phyloP scores from a whole-genome alignment of 1,139 yeast species.

The Pichia sp. region DNA sequence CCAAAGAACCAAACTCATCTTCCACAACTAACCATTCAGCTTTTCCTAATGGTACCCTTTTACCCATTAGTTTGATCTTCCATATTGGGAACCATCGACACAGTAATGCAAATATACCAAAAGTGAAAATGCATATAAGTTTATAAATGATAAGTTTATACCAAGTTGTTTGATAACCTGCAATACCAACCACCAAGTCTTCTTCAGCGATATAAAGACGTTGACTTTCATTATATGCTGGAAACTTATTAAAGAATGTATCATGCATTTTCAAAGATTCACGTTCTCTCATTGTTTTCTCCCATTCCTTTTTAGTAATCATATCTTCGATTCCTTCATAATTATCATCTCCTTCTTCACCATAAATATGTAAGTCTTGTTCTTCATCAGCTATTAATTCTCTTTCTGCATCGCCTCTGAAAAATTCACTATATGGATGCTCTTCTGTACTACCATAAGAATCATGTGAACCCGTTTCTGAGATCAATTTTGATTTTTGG shows the following conservation, averaged over 20 bases:
- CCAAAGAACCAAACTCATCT: slow-evolving; percentile 84
- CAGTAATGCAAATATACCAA: slow-evolving; percentile 66
- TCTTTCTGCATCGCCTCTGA: slow-evolving; percentile 18
- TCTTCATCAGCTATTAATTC: slow-evolving; percentile 16
- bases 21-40: slow-evolving; percentile 94
- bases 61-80: slow-evolving; percentile 62
- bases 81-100: slow-evolving; percentile 82
- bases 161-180: slow-evolving; percentile 64
- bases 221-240: slow-evolving; percentile 49
- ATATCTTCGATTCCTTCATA: slow-evolving; percentile 20
- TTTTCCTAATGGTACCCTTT: slow-evolving; percentile 58
- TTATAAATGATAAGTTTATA: slow-evolving; percentile 44
- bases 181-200: slow-evolving; percentile 87
- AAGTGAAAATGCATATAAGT: slow-evolving; percentile 47
- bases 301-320: slow-evolving; percentile 13
- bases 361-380: slow-evolving; percentile 9
- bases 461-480: slow-evolving; percentile 1
- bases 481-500: slow-evolving; percentile 3
- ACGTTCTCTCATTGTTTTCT: slow-evolving; percentile 12
- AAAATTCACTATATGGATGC: slow-evolving; percentile 17
- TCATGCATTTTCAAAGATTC: slow-evolving; percentile 26
- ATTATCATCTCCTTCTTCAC: slow-evolving; percentile 17
- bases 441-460: slow-evolving; percentile 16
- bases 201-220: slow-evolving; percentile 92
- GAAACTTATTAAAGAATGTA: slow-evolving; percentile 36